These are phyloP conservation scores for Colletotrichum abscissum DNA, from an alignment of 2,329 filamentous ascomycete species.

Conservation along the genomic window DNA sequence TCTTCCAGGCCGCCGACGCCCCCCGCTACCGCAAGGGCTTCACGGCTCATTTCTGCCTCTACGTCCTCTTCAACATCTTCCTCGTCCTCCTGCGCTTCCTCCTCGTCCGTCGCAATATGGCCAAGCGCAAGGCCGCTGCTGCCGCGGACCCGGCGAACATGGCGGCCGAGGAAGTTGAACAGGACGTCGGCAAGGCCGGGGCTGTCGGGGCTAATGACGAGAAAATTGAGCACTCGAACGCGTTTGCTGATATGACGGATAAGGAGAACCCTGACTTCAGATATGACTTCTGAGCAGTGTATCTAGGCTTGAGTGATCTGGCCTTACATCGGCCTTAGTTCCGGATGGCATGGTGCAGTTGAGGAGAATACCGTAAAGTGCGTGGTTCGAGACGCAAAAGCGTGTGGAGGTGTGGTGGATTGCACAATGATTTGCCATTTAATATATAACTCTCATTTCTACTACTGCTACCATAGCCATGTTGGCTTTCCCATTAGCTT, in stretches of 20 bases:
- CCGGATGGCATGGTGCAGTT: background rate
- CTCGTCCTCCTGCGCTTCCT: slow-evolving; percentile 41
- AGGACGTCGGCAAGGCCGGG: background rate
- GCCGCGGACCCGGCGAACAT: background rate
- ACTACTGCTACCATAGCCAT: too few species aligned
- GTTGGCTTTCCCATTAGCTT: too few species aligned
- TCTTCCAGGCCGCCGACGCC: slow-evolving; percentile 68
- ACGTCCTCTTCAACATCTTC: slow-evolving; percentile 46
- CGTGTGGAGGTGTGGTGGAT: too few species aligned
- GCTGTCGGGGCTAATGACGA: slow-evolving; percentile 9
- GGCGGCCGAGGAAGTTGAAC: background rate
- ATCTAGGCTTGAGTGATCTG: background rate
- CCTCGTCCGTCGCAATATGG: slow-evolving; percentile 39
- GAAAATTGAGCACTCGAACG: slow-evolving; percentile 34
- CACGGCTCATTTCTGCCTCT: slow-evolving; percentile 48
- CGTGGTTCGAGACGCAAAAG: background rate
- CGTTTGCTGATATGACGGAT: slow-evolving; percentile 38
- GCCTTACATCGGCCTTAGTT: background rate
- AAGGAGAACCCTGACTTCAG: slow-evolving; percentile 38
- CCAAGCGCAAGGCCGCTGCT: slow-evolving; percentile 25
- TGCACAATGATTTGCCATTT: too few species aligned
- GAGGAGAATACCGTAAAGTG: background rate
- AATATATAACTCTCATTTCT: too few species aligned
- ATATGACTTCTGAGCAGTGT: slow-evolving; percentile 26
- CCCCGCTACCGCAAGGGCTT: slow-evolving; percentile 61